These are phyloP conservation scores for Daldinia sp. DNA, from an alignment of 2,329 filamentous ascomycete species.

Conservation along the genomic window DNA sequence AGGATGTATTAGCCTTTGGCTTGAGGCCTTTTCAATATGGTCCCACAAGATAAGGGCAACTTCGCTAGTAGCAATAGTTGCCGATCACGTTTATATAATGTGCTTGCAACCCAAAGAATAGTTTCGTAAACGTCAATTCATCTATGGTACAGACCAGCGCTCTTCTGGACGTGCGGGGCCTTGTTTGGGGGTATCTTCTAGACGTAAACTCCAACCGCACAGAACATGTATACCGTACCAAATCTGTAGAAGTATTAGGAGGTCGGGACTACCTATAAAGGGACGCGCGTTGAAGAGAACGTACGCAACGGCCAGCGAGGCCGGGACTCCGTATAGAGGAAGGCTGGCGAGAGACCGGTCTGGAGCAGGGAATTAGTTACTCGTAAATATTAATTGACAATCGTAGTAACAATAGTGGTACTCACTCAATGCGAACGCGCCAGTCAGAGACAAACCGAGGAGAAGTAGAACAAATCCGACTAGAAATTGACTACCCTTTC, in stretches of 20 bases:
- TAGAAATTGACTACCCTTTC: constrained; percentile 86
- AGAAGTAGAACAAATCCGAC: constrained; percentile 82
- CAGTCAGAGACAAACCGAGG: constrained; percentile 77
- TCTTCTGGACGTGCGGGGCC: constrained; percentile 42
- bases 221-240: constrained; percentile 98
- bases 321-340: constrained; percentile 82
- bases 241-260: constrained; percentile 68
- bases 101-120: constrained; percentile 41
- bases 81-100: constrained; percentile 43
- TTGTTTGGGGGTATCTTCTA: constrained; percentile 66
- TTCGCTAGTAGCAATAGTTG: constrained; percentile 17
- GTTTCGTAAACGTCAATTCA: constrained; percentile 53
- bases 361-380: constrained; percentile 56
- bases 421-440: constrained; percentile 88
- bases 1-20: constrained; percentile 12
- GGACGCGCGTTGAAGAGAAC: constrained; percentile 52
- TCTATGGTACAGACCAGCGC: constrained; percentile 57
- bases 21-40: not conserved
- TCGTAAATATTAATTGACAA: constrained; percentile 31
- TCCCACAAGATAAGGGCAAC: constrained; percentile 8
- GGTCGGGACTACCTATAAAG: constrained; percentile 10
- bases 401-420: constrained; percentile 28
- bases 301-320: constrained; percentile 90
- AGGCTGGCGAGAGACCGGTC: constrained; percentile 86
- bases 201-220: constrained; percentile 98